A percentile compares a stretch with the other conserved stretches of the same genome.
phyloP scores from a whole-genome alignment of 495 filamentous ascomycete genomes.

The Aspergillus diversus region DNA sequence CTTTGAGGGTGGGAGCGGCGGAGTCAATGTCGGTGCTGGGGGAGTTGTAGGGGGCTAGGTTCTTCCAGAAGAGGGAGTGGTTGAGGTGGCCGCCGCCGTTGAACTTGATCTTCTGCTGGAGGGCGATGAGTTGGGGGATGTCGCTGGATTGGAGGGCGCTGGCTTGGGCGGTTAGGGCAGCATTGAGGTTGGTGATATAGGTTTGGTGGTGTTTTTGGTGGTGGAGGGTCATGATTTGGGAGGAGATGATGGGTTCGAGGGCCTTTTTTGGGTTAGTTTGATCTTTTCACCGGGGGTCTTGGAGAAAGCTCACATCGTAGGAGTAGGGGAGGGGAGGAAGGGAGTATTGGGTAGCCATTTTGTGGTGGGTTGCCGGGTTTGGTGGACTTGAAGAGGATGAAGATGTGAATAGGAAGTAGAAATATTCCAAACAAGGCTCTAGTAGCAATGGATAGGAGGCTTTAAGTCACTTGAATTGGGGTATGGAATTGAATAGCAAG shows the following conservation, averaged over 20 bases:
- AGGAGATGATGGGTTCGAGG: slow-evolving; percentile 91
- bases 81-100: slow-evolving; percentile 94
- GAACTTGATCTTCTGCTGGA: slow-evolving; percentile 90
- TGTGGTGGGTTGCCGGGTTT: slow-evolving; percentile 7
- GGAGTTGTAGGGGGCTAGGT: slow-evolving; percentile 68
- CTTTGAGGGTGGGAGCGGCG: slow-evolving; percentile 52
- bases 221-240: slow-evolving; percentile 94
- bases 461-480: neutral
- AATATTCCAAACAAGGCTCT: too few species aligned
- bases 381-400: too few species aligned
- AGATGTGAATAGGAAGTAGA: neutral
- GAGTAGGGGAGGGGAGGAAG: slow-evolving; percentile 49
- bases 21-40: slow-evolving; percentile 67
- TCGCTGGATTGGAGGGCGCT: slow-evolving; percentile 48
- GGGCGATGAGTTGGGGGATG: slow-evolving; percentile 64
- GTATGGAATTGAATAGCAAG: neutral
- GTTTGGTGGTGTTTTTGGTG: slow-evolving; percentile 68
- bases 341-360: slow-evolving; percentile 31
- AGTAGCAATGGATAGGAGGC: too few species aligned
- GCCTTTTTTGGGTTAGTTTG: slow-evolving; percentile 49
- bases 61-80: slow-evolving; percentile 92
- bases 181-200: slow-evolving; percentile 67
- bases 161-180: slow-evolving; percentile 51
- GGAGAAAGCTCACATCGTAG: slow-evolving; percentile 39
- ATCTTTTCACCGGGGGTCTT: neutral